phyloP scores from a whole-genome alignment of 345 rosid species.

The Salix arbutifolia region DNA sequence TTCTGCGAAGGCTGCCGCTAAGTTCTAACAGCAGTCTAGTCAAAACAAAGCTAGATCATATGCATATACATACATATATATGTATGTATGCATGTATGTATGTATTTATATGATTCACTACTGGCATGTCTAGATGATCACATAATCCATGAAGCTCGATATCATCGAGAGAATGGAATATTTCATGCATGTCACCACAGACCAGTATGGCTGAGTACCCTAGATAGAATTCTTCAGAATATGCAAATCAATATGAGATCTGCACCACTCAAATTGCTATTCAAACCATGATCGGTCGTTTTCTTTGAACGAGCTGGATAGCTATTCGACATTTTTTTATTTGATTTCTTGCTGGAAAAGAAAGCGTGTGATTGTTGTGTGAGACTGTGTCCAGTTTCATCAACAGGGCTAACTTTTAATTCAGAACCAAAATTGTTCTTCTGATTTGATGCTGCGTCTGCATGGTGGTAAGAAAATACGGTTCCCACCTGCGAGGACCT shows the following conservation, averaged over 20 bases:
- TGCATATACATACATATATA: too few relatives aligned
- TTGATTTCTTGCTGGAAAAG: background rate
- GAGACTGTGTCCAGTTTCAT: background rate
- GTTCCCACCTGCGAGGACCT: background rate
- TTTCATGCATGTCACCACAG: background rate
- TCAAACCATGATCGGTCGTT: background rate
- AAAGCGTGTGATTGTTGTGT: background rate
- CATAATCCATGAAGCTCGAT: background rate
- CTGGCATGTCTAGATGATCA: background rate
- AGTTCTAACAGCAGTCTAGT: background rate
- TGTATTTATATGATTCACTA: background rate
- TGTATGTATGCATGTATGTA: too few relatives aligned
- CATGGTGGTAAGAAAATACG: background rate
- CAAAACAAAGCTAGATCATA: background rate
- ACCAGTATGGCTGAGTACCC: background rate
- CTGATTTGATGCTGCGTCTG: background rate
- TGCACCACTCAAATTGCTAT: background rate
- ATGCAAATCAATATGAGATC: background rate
- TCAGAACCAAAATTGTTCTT: background rate
- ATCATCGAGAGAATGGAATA: background rate
- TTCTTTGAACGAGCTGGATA: background rate
- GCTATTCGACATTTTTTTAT: background rate
- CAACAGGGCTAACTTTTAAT: background rate
- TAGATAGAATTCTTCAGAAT: background rate
- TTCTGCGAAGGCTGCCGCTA: background rate